These are phyloP conservation scores for Wickerhamiella lipophila DNA, from an alignment of 805 yeast genomes.

Conservation along the genomic window DNA sequence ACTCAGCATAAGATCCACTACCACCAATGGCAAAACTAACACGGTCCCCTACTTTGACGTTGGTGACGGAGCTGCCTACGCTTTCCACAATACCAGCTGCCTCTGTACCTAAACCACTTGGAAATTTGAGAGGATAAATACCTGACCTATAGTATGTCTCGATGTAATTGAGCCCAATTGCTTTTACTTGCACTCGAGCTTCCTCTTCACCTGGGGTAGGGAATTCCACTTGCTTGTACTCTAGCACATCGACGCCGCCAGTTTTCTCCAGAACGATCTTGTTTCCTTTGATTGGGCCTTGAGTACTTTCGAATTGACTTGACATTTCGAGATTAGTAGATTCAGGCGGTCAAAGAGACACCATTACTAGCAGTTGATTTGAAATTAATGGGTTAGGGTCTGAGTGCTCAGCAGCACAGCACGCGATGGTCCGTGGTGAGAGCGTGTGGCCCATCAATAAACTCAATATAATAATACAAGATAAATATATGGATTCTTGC, in stretches of 20 bases:
- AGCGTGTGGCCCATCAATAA: too few species aligned
- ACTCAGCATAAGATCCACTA: constrained; percentile 68
- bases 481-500: not conserved
- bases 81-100: constrained; percentile 41
- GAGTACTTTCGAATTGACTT: not conserved
- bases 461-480: too few species aligned
- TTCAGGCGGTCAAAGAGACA: too few species aligned
- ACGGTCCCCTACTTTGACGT: constrained; percentile 37
- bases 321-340: not conserved
- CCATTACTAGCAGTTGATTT: not conserved
- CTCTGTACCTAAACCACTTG: constrained; percentile 49
- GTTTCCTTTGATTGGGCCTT: constrained; percentile 12
- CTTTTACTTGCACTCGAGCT: constrained; percentile 57
- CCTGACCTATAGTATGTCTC: constrained; percentile 78
- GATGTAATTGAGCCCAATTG: constrained; percentile 70
- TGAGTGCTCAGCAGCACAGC: too few species aligned
- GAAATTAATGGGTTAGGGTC: not conserved
- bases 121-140: constrained; percentile 47
- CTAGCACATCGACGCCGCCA: constrained; percentile 9
- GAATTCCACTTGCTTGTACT: constrained; percentile 5
- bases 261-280: not conserved
- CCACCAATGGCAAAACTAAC: constrained; percentile 52
- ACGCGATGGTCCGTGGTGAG: too few species aligned
- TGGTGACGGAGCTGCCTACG: constrained; percentile 38
- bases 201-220: constrained; percentile 36